Conservation (phyloP, 495 filamentous ascomycete genomes). For the Daldinia bambusicola region DNA sequence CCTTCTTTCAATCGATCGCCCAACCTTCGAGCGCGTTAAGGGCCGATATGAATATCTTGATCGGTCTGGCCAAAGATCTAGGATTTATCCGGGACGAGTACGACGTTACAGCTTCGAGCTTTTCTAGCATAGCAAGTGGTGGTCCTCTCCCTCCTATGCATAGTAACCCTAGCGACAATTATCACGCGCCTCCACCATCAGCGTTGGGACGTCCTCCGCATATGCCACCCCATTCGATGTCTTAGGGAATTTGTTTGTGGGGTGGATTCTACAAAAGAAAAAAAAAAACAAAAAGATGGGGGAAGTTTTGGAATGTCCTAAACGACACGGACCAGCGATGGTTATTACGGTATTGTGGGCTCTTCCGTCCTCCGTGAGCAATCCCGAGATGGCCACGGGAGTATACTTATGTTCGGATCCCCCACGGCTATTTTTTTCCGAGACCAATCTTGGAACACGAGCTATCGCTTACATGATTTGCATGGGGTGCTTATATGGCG, state of each 20-base stretch:
- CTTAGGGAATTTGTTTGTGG: slow-evolving; percentile 6
- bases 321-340: slow-evolving; percentile 27
- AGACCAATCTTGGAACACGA: slow-evolving; percentile 22
- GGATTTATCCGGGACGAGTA: slow-evolving; percentile 46
- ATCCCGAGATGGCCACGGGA: neutral
- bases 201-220: slow-evolving; percentile 32
- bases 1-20: slow-evolving; percentile 69
- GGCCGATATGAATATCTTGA: slow-evolving; percentile 74
- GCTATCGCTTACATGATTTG: slow-evolving; percentile 17
- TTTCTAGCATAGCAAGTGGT: slow-evolving; percentile 56
- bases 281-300: no score
- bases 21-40: slow-evolving; percentile 73
- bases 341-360: slow-evolving; percentile 13
- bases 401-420: slow-evolving; percentile 14
- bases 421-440: slow-evolving; percentile 19
- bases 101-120: slow-evolving; percentile 52
- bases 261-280: slow-evolving; percentile 13
- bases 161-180: slow-evolving; percentile 31
- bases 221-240: slow-evolving; percentile 27
- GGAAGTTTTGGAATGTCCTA: neutral
- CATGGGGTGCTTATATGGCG: slow-evolving; percentile 25
- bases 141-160: slow-evolving; percentile 42
- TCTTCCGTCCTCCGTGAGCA: neutral
- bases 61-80: slow-evolving; percentile 67
- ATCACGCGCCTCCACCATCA: slow-evolving; percentile 28